Conservation (phyloP, 495 filamentous ascomycete genomes). For the Tetracladium marchalianum region DNA sequence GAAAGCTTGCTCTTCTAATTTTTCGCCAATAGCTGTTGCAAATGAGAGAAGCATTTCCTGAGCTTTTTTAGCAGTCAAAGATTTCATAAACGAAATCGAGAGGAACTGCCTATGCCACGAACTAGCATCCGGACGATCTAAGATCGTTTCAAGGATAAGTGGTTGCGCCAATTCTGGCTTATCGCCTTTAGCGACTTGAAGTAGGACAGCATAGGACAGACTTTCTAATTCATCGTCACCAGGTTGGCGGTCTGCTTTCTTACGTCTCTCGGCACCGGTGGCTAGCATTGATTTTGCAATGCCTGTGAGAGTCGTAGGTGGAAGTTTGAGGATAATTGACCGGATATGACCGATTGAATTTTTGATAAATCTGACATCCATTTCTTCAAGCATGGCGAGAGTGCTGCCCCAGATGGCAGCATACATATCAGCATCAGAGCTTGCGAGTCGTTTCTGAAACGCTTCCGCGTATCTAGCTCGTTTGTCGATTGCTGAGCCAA, state of each 20-base stretch:
- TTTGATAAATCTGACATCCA: conserved; percentile 13
- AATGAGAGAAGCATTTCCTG: conserved; percentile 21
- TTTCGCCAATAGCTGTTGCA: conserved; percentile 21
- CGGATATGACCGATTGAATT: not conserved
- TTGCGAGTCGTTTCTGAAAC: conserved; percentile 7
- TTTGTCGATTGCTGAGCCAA: conserved; percentile 1
- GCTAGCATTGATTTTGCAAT: conserved; percentile 14
- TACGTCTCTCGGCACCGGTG: conserved; percentile 4
- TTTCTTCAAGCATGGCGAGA: conserved; percentile 6
- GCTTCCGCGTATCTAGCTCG: conserved; percentile 12
- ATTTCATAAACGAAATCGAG: conserved; percentile 14
- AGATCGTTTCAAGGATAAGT: conserved; percentile 22
- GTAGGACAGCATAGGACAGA: conserved; percentile 17
- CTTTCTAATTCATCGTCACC: conserved; percentile 13
- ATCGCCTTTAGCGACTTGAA: conserved; percentile 18
- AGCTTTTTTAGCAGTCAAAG: conserved; percentile 20
- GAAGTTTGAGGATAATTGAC: conserved; percentile 6
- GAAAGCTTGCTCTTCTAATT: conserved; percentile 20
- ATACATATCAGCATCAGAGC: conserved; percentile 14
- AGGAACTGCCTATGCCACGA: conserved; percentile 29
- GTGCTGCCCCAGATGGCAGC: conserved; percentile 15
- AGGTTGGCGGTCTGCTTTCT: conserved; percentile 6
- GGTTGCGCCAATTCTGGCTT: conserved; percentile 16
- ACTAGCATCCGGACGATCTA: conserved; percentile 26
- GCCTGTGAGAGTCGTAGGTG: conserved; percentile 11